phyloP scores from a whole-genome alignment of 495 filamentous ascomycete species.

The Bacidia gigantensis region DNA sequence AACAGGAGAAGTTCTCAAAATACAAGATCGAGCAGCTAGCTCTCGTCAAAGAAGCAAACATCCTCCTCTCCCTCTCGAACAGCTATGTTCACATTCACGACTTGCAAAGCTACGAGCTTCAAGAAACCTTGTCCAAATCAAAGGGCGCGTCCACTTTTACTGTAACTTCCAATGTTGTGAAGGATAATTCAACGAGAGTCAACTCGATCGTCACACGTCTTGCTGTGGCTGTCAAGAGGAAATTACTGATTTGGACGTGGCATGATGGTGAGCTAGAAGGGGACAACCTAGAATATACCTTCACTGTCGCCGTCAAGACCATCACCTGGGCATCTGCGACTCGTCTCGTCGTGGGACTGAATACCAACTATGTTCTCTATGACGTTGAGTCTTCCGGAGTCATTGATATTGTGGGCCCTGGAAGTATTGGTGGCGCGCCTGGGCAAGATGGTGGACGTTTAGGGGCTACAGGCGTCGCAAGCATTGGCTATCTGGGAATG shows the following conservation, averaged over 20 bases:
- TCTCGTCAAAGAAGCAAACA: slow-evolving; percentile 83
- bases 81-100: slow-evolving; percentile 79
- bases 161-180: slow-evolving; percentile 85
- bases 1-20: slow-evolving; percentile 85
- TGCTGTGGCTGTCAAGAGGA: slow-evolving; percentile 83
- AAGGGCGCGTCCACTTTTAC: slow-evolving; percentile 83
- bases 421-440: slow-evolving; percentile 53
- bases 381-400: slow-evolving; percentile 60
- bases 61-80: slow-evolving; percentile 81
- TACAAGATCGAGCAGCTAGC: slow-evolving; percentile 84
- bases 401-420: slow-evolving; percentile 67
- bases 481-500: slow-evolving; percentile 86
- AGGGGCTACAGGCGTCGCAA: slow-evolving; percentile 52
- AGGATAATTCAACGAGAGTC: slow-evolving; percentile 73
- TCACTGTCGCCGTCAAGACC: slow-evolving; percentile 66
- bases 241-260: slow-evolving; percentile 85
- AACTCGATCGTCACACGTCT: slow-evolving; percentile 80
- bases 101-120: slow-evolving; percentile 64
- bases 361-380: slow-evolving; percentile 75
- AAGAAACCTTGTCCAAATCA: slow-evolving; percentile 66
- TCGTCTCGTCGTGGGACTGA: slow-evolving; percentile 74
- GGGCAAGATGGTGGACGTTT: slow-evolving; percentile 50
- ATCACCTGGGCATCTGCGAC: slow-evolving; percentile 82
- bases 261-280: slow-evolving; percentile 75
- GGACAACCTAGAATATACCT: slow-evolving; percentile 60